These are phyloP conservation scores for Achaetomiella virescens DNA, from an alignment of 495 filamentous ascomycete species.

Conservation along the genomic window DNA sequence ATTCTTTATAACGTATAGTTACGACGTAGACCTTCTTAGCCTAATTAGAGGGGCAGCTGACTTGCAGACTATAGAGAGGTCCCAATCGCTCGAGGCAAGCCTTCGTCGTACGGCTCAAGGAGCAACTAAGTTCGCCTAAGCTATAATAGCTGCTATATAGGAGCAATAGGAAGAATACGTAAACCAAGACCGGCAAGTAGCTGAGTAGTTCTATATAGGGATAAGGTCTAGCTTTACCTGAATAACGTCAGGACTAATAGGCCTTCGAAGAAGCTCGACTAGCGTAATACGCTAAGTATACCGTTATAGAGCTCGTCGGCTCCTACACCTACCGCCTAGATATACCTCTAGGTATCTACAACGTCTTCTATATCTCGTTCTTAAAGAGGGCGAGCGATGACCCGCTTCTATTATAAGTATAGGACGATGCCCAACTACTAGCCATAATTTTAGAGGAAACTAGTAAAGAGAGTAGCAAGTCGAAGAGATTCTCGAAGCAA, in stretches of 20 bases:
- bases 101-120: neutral
- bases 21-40: neutral
- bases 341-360: neutral
- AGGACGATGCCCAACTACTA: neutral
- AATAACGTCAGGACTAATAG: neutral
- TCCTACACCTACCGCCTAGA: neutral
- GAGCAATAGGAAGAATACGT: neutral
- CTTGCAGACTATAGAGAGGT: neutral
- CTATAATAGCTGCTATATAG: neutral
- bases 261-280: conserved; percentile 3
- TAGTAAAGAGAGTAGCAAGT: neutral
- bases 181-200: neutral
- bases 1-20: neutral
- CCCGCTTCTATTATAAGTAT: neutral
- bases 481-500: neutral
- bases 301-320: neutral
- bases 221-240: neutral
- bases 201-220: neutral
- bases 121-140: neutral
- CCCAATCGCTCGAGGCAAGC: neutral
- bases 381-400: neutral
- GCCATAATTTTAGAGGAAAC: neutral
- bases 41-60: neutral
- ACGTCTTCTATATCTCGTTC: neutral
- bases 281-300: neutral